phyloP scores from a whole-genome alignment of 164 flowering plant genomes.

The Pachysandra terminalis region DNA sequence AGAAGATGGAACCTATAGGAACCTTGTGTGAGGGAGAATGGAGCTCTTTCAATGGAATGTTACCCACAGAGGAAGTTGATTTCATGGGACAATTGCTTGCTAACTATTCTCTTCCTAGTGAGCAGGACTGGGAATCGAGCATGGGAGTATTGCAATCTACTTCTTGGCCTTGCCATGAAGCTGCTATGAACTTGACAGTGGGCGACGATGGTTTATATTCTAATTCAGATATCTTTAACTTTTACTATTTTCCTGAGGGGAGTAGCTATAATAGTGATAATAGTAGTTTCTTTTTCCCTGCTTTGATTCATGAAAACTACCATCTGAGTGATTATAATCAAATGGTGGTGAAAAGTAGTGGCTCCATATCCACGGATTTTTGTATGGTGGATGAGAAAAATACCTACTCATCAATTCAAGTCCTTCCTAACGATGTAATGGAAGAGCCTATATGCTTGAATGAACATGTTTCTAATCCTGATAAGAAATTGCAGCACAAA shows the following conservation, averaged over 20 bases:
- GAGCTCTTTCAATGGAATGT: constrained; percentile 36
- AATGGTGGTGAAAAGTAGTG: constrained; percentile 9
- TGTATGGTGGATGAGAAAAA: constrained; percentile 25
- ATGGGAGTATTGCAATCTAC: constrained; percentile 16
- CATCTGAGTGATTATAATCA: constrained; percentile 22
- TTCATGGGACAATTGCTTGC: constrained; percentile 65
- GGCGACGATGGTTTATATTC: constrained; percentile 22
- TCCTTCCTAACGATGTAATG: constrained; percentile 15
- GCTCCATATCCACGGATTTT: constrained; percentile 36
- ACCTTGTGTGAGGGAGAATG: constrained; percentile 43
- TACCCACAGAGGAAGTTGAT: constrained; percentile 52
- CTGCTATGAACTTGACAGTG: constrained; percentile 11
- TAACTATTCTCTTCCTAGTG: constrained; percentile 21
- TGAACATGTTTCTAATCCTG: constrained; percentile 16
- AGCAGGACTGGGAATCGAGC: constrained; percentile 18
- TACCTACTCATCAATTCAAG: constrained; percentile 11
- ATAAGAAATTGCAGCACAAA: constrained; percentile 17
- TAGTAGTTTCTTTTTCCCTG: constrained; percentile 18
- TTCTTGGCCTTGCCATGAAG: constrained; percentile 25
- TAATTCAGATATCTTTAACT: constrained; percentile 22
- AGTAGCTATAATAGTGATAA: constrained; percentile 22
- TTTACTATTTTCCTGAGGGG: constrained; percentile 29
- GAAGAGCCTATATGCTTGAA: constrained; percentile 33
- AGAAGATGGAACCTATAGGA: constrained; percentile 54
- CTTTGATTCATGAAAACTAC: constrained; percentile 25